These are phyloP conservation scores for Neohortaea acidophila DNA, from an alignment of 495 filamentous ascomycete species.

Conservation along the genomic window DNA sequence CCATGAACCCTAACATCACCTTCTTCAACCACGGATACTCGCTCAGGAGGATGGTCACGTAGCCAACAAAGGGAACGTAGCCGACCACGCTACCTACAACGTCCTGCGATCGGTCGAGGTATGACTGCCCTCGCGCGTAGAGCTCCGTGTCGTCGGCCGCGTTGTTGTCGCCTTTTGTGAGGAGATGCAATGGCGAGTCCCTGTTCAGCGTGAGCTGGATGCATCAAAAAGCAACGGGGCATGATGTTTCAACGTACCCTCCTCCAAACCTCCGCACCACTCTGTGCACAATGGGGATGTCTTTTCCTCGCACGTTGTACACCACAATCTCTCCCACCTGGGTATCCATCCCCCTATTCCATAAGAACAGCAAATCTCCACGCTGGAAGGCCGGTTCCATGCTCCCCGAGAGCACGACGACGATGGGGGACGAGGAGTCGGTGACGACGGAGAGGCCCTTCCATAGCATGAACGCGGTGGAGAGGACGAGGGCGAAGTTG, in stretches of 20 bases:
- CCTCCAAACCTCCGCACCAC: slow-evolving; percentile 43
- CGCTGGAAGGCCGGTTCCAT: slow-evolving; percentile 98
- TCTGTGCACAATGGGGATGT: slow-evolving; percentile 88
- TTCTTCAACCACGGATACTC: slow-evolving; percentile 98
- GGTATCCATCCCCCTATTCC: slow-evolving; percentile 73
- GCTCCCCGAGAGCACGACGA: slow-evolving; percentile 82
- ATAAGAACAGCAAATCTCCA: slow-evolving; percentile 83
- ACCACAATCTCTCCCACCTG: slow-evolving; percentile 82
- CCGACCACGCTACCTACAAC: slow-evolving; percentile 87
- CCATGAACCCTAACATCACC: slow-evolving; percentile 86
- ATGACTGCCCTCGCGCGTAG: slow-evolving; percentile 71
- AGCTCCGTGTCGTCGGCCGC: slow-evolving; percentile 85
- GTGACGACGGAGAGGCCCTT: slow-evolving; percentile 80
- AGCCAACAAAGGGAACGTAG: slow-evolving; percentile 92
- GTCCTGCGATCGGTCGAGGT: slow-evolving; percentile 66
- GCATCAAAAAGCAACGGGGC: slow-evolving; percentile 24
- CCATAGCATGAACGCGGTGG: slow-evolving; percentile 97
- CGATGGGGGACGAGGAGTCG: slow-evolving; percentile 81
- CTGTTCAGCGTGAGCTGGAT: slow-evolving; percentile 9
- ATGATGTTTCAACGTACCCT: slow-evolving; percentile 24
- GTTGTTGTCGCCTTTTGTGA: slow-evolving; percentile 99
- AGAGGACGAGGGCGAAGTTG: slow-evolving; percentile 89
- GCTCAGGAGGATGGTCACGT: slow-evolving; percentile 90
- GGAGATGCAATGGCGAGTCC: slow-evolving; percentile 39
- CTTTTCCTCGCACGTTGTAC: slow-evolving; percentile 82